Base-by-base conservation (phyloP, 108 stramenopile species). In the Parietichytrium sp. region DNA sequence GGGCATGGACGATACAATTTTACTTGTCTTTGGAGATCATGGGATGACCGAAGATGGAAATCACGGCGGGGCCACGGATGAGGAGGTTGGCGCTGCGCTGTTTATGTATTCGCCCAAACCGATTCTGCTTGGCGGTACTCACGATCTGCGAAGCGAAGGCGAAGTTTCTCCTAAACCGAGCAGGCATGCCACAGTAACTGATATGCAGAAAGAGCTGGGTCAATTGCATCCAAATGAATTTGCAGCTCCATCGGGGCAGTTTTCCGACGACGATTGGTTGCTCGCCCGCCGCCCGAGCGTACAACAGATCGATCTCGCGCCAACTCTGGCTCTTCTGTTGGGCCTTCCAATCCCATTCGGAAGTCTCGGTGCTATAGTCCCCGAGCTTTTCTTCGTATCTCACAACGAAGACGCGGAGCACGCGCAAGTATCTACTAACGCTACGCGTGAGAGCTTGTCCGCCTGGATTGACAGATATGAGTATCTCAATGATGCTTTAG, bases 1-100 rank as follows among this genome's bases (percentile, higher is more conserved):
- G 18, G 79, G 92, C n/a, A 84, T 84, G 47, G 78, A 88, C 49
- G 79, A 38, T n/a, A 87, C 47, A 33, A 80, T 55, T 87, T 90
- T 38, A 93, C 93, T 81, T 82, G 90, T 29, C 29, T 82, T 90
- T 20, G 91, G 89, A 27, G 98, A 98, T 87, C 98, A 98, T 85
- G 98, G 98, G 7, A 98, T 98, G 98, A 98, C 98, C 13, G 94
- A 94, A 81, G 95, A 94, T 80, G 98, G 98, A 29, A 96, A 98
- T 85, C 98, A 98, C 85, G 98, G 98, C 15, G 98, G 98, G 13
- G 97, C 95, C 20, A 91, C 93, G 23, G 88, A 91, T n/a, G 94
- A 96, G 33, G 98, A 98, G 85, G 88, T 91, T 20, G 91, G 92
- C 61, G 96, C 98, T 7, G 96, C 93, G 13, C 88, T 98, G 7